These are phyloP conservation scores for Sporisorium graminicola DNA, from an alignment of 1,284 basidiomycete species.

Conservation along the genomic window DNA sequence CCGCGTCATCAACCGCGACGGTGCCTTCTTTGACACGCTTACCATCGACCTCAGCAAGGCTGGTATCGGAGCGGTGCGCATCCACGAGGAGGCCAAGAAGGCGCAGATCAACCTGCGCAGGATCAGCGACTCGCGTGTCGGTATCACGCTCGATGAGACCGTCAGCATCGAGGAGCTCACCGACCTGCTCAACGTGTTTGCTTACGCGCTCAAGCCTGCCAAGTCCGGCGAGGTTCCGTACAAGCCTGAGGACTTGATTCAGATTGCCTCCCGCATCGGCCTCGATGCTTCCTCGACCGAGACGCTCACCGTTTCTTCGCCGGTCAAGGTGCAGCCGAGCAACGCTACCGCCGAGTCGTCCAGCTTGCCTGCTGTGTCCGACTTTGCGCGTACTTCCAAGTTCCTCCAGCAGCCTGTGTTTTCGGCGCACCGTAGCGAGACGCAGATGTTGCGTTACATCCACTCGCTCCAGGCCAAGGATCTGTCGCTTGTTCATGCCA, in stretches of 20 bases:
- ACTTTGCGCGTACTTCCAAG: slow-evolving; percentile 79
- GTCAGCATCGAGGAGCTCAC: slow-evolving; percentile 77
- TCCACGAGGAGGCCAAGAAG: slow-evolving; percentile 80
- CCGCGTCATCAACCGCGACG: slow-evolving; percentile 72
- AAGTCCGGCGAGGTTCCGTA: slow-evolving; percentile 65
- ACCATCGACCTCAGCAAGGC: slow-evolving; percentile 82
- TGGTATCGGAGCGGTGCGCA: slow-evolving; percentile 75
- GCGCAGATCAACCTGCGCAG: slow-evolving; percentile 86
- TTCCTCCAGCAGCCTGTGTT: slow-evolving; percentile 91
- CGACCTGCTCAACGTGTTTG: slow-evolving; percentile 85
- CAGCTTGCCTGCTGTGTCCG: slow-evolving; percentile 61
- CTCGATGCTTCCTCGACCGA: slow-evolving; percentile 55
- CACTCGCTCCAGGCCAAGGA: slow-evolving; percentile 94
- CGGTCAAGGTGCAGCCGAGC: slow-evolving; percentile 28
- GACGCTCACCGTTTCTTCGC: slow-evolving; percentile 49
- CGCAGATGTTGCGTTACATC: slow-evolving; percentile 92
- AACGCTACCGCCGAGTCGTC: slow-evolving; percentile 29
- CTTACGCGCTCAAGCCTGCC: slow-evolving; percentile 71
- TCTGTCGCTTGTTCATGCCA: slow-evolving; percentile 91
- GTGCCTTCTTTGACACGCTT: slow-evolving; percentile 89
- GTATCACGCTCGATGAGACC: slow-evolving; percentile 93
- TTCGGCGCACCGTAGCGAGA: slow-evolving; percentile 91
- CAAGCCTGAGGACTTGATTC: slow-evolving; percentile 57
- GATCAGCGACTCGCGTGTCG: slow-evolving; percentile 82
- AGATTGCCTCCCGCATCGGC: slow-evolving; percentile 49